Evolutionary conservation across 108 stramenopile species (phyloP), one percentile per base, ranked within the genome.

Genomic region (Skeletonema costatum): DNA sequence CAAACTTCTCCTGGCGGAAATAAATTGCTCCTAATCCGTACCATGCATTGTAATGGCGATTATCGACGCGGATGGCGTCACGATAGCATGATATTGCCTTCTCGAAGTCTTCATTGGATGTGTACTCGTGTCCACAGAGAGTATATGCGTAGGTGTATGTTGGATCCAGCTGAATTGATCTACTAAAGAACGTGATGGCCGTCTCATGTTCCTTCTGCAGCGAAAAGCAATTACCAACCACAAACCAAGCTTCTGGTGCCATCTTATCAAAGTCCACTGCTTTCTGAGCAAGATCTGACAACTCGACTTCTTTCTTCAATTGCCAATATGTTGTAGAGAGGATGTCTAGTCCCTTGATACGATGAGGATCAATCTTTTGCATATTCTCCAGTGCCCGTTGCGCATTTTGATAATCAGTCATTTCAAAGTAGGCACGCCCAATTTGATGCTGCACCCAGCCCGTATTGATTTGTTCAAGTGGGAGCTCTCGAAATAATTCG

Each of bases 171-270:
- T 93, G 93, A 31, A 97, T 83, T 12, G 97, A 96, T 71, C 98
- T 75, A 64, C 92, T 86, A 69, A 99, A 99, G 72, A 97, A 97
- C 32, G 91, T 87, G 25, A 99, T 78, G 5, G 98, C 97, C 30
- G 95, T 90, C 82, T 98, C 97, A 80, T 97, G 97, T 70, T 99
- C 98, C 73, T 98, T 98, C 80, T 98, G 97, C 33, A 98, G 84
- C 42, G 97, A 96, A 86, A 98, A 96, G 83, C 97, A 98, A 70
- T 99, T 99, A 10, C 98, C 98, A 30, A 98, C 93, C 11, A 96
- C 94, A 74, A 97, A 99, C 97, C 97, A 99, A 13, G 94, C 89
- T 74, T 97, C 92, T 7, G 98, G 94, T 53, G 91, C 80, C 70
- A 87, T 73, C 25, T 91, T 83, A 79, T 99, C 96, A 63, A 93